Base-by-base conservation (phyloP, 2,329 filamentous ascomycete genomes). In the Metarhizium album region DNA sequence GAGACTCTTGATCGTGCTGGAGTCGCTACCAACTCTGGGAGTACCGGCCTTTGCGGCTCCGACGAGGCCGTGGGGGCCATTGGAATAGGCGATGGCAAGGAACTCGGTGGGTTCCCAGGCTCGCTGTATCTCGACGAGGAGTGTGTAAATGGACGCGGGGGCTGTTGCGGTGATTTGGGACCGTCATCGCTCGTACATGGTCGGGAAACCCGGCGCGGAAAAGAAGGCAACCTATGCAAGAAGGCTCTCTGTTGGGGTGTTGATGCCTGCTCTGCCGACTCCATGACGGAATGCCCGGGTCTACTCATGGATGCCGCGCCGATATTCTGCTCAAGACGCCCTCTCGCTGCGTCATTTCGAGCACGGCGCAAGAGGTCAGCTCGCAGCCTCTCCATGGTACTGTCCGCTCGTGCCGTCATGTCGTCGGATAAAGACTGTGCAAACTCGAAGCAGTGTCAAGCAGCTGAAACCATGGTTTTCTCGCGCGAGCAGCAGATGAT, bases 141-240 rank as follows among this genome's bases (percentile, higher is more conserved):
- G 27, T 45, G 38, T n/a, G 29, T 47, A 16, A 22, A 22, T 35
- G 49, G 37, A 29, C 46, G 35, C 18, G 20, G 4, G 46, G 51
- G 60, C 14, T 72, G 68, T 2, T 65, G 64, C 2, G 74, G 72
- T 1, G 72, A 70, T 58, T 80, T 80, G 33, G 74, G 74, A 20
- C 69, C 73, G 45, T 72, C 67, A 18, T 46, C 46, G 23, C 24
- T 35, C 11, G 42, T 40, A 20, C 16, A 24, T 1, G 16, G 40
- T 13, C 14, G 14, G 27, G 18, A 40, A 42, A 45, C 31, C 18
- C 40, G 29, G n/a, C 24, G 24, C 8, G 50, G 23, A 4, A 35
- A 35, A 9, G 42, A 16, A 16, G 46, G 18, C 4, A 49, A 13
- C 23, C 22, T 52, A 22, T 48, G 37, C 4, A 53, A 29, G 31